Base-by-base conservation (phyloP, 768 basidiomycete species). In the Cystofilobasidium capitatum region DNA sequence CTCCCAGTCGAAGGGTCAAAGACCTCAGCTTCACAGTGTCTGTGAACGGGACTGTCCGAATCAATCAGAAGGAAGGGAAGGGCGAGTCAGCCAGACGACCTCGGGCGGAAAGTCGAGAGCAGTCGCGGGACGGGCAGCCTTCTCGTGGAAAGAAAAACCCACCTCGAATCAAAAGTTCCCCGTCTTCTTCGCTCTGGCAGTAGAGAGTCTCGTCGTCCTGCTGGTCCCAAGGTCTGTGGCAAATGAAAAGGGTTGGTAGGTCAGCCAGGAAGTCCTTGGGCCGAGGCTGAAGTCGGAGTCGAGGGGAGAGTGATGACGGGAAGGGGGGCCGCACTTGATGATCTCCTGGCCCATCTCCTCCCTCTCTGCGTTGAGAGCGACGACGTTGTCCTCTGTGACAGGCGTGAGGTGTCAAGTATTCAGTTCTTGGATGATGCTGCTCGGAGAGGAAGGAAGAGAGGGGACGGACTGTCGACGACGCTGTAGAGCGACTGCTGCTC, bases 161-260 rank as follows among this genome's bases (percentile, higher is more conserved):
- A 68, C 66, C 42, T 57, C 66, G 36, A 26, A 68, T 68, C 51
- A 68, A 57, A 45, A 68, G 37, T 26, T 68, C 66, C 29, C 66
- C 66, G 62, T 62, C 66, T 10, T 68, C 66, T 22, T 68, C 66
- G 57, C 51, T 57, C 20, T 63, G 66, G 33, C 66, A 68, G 33
- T 58, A 68, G 1, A 62, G n/a, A n/a, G 61, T 68, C 1, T 68
- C 66, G 40, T 68, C 66, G 8, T 45, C 20, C 12, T 62, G n/a
- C 61, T 54, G 29, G 29, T 68, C 66, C 17, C 66, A 22, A 22
- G 66, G 29, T 44, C 66, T 68, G 49, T 14, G 6, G 36, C 2
- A 24, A 17, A n/a, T n/a, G 7, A 9, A 14, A 4, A 8, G 36
- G n/a, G 9, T 55, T 31, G 35, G 13, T 20, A n/a, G n/a, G 3